Conservation (phyloP, 2,329 filamentous ascomycete species). For the Aspergillus novoparasiticus region DNA sequence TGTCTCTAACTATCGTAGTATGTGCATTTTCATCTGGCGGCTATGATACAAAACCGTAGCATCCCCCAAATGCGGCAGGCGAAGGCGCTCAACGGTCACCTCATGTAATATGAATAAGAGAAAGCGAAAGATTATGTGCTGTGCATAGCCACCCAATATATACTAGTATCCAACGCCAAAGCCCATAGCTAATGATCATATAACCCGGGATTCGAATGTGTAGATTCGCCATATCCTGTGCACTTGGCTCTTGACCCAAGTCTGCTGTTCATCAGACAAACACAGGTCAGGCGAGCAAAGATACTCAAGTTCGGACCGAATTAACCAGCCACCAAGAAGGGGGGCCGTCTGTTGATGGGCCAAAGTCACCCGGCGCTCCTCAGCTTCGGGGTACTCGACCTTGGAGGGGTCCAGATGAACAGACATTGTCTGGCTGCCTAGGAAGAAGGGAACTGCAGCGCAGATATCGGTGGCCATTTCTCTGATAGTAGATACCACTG, state of each 20-base stretch:
- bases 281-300: conserved; percentile 21
- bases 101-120: neutral
- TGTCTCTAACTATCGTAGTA: neutral
- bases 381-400: conserved; percentile 29
- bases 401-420: conserved; percentile 23
- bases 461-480: conserved; percentile 30
- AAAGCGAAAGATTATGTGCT: neutral
- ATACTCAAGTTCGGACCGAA: conserved; percentile 23
- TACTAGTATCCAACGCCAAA: neutral
- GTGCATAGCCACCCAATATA: neutral
- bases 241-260: conserved; percentile 28
- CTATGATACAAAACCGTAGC: neutral
- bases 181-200: neutral
- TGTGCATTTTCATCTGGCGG: neutral
- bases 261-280: conserved; percentile 20
- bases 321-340: conserved; percentile 31
- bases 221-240: conserved; percentile 30
- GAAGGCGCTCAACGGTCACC: neutral
- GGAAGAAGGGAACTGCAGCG: conserved; percentile 30
- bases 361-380: conserved; percentile 18
- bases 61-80: neutral
- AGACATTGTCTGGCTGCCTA: conserved; percentile 28
- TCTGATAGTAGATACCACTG: conserved; percentile 12
- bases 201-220: conserved; percentile 8
- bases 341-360: conserved; percentile 27